Evolutionary conservation across 2,329 filamentous ascomycete genomes (phyloP), one percentile per base, ranked within the genome.

Genomic region (Xylariaceae sp.): DNA sequence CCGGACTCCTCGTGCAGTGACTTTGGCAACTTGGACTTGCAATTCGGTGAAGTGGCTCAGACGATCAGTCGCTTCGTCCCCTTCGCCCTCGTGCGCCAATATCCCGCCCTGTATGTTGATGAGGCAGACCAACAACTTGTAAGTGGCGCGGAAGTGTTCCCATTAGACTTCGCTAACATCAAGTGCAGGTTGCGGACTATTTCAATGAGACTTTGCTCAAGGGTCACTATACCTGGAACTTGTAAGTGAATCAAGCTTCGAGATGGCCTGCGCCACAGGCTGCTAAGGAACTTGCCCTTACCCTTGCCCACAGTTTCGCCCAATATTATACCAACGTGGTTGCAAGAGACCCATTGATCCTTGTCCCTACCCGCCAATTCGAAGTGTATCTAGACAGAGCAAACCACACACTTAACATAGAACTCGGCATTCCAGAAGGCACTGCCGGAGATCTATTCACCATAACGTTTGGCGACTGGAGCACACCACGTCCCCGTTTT

Each of bases 301-400:
- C 19, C 19, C 19, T 19, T 40, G 6, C 30, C 35, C 44, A 7
- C 29, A 62, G 60, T 11, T 62, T 59, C 44, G 37, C 46, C 9
- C 55, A 55, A 2, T 76, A 84, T 65, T 74, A 80, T 47, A 79
- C 81, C 0, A 60, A 65, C 12, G 68, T 73, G 2, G 61, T 73
- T 6, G 70, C 73, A 11, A 68, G 74, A 32, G 77, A 77, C 49
- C 81, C 85, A 1, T 73, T 87, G 30, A 70, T 92, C 29, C 77
- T 96, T 37, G 80, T 95, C 1, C 81, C 84, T 0, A 82, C 83
- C 1, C 62, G 66, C 1, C 87, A 95, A 67, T 80, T 91, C 37
- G 72, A 83, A 55, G 66, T 73, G 7, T 80, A 94, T 4, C 73
- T 96, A 0, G 65, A 76, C 2, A 74, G 80, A 3, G 81, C 92